Evolutionary conservation across 495 filamentous ascomycete species (phyloP).

Genomic region (Penicillium macrosclerotiorum): DNA sequence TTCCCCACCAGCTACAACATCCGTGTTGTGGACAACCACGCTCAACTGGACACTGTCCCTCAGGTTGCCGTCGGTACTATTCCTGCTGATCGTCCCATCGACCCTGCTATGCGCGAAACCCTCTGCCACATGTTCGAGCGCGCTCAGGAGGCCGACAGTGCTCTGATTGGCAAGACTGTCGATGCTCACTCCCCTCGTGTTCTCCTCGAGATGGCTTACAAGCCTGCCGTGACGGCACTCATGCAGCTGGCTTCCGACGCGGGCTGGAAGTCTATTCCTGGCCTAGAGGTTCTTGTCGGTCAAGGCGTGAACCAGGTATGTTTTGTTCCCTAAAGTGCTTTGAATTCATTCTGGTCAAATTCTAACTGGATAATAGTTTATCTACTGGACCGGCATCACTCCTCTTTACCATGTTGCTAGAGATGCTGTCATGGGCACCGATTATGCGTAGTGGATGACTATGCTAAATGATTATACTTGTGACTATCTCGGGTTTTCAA

Average conservation of each 20-base stretch:
- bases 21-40: slow-evolving; percentile 53
- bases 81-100: slow-evolving; percentile 84
- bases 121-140: slow-evolving; percentile 62
- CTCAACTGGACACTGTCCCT: slow-evolving; percentile 54
- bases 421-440: slow-evolving; percentile 30
- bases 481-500: background rate
- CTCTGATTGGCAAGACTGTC: slow-evolving; percentile 23
- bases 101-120: slow-evolving; percentile 64
- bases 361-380: slow-evolving; percentile 48
- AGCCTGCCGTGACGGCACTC: slow-evolving; percentile 74
- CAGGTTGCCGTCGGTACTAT: slow-evolving; percentile 83
- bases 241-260: slow-evolving; percentile 79
- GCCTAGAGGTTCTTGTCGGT: slow-evolving; percentile 84
- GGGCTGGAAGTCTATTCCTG: slow-evolving; percentile 85
- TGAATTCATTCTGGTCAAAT: background rate
- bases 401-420: slow-evolving; percentile 66
- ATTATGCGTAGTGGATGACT: slow-evolving; percentile 11
- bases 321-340: too few species aligned
- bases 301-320: slow-evolving; percentile 75
- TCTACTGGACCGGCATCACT: slow-evolving; percentile 75
- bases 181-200: slow-evolving; percentile 47
- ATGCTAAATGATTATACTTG: background rate
- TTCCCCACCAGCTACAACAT: slow-evolving; percentile 80
- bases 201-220: slow-evolving; percentile 96
- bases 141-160: slow-evolving; percentile 38